Evolutionary conservation across 352 stramenopile species (phyloP), one percentile per base, ranked within the genome.

Genomic region (Globisporangium paroecandrum): DNA sequence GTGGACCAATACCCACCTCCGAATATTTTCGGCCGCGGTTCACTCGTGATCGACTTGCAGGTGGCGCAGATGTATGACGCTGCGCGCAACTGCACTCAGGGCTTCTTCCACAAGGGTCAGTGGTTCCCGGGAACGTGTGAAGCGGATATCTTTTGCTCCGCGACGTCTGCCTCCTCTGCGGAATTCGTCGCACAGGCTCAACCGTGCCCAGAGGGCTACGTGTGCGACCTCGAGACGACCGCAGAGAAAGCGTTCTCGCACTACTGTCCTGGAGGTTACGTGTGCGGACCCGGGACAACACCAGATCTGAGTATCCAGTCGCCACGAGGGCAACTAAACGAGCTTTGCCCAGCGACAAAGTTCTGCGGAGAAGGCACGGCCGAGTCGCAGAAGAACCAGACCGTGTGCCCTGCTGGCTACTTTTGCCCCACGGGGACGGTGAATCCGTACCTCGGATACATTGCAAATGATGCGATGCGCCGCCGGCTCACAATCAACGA

Each of bases 91-190:
- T 99, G 97, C 72, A 99, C 95, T 2, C 85, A 85, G 27, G 96
- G 97, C 0, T 97, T 98, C 49, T 92, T 91, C 38, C 78, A 90
- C 51, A 66, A 87, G 27, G 89, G 93, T 27, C 81, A 96, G 70
- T 99, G 95, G 87, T 98, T 98, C 66, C 89, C 90, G 15, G 97
- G 97, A 2, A 99, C 95, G 18, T 99, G 97, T 66, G 97, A 99
- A 73, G 96, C 94, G 10, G 97, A 99, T 75, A 72, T 97, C 3
- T 98, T 99, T 43, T 99, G 97, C 71, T 62, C 66, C 3, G 65
- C 68, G 18, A 66, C 70, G 20, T 43, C 77, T 1, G 58, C 54
- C 3, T 60, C 66, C 6, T 51, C 61, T 1, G 56, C 29, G 1
- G 71, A 80, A 27, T 41, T 79, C 0, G 81, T 93, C 15, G 64